Conservation (phyloP, 441 rosid genomes). For the Viola pubescens region DNA sequence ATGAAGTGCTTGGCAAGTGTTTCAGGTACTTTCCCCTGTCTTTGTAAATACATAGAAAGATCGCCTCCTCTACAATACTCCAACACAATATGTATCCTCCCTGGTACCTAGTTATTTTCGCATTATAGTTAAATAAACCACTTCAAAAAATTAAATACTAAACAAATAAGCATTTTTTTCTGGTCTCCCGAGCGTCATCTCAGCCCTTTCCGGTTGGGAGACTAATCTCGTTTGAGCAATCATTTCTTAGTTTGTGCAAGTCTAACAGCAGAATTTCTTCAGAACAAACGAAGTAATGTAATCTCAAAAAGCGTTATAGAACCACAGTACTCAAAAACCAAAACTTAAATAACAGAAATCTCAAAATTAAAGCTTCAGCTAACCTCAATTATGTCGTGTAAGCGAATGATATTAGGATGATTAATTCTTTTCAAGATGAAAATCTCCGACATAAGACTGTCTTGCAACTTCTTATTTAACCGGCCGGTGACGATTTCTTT, state of each 20-base stretch:
- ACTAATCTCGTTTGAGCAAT: too few species aligned
- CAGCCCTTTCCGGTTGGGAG: too few species aligned
- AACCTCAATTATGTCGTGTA: conserved; percentile 92
- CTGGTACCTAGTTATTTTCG: conserved; percentile 45
- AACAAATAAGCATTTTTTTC: too few species aligned
- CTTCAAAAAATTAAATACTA: too few species aligned
- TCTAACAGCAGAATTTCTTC: too few species aligned
- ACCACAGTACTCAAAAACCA: not conserved
- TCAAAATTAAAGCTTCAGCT: conserved; percentile 1
- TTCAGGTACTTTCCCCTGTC: conserved; percentile 65
- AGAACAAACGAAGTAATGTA: conserved; percentile 7
- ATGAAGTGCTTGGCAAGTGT: conserved; percentile 80
- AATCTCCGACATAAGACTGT: conserved; percentile 92
- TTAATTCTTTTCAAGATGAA: conserved; percentile 57
- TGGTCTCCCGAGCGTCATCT: too few species aligned
- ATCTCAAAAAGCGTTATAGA: not conserved
- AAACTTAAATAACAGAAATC: not conserved
- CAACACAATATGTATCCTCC: conserved; percentile 71
- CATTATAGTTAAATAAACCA: too few species aligned
- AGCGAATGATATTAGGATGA: conserved; percentile 82
- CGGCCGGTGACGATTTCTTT: conserved; percentile 69
- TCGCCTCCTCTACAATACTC: conserved; percentile 96
- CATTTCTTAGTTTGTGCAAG: too few species aligned
- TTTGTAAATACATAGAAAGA: conserved; percentile 75
- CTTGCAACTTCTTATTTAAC: conserved; percentile 78